Evolutionary conservation across 148 eudicot genomes (phyloP).

Genomic region (Nepenthes mirabilis): DNA sequence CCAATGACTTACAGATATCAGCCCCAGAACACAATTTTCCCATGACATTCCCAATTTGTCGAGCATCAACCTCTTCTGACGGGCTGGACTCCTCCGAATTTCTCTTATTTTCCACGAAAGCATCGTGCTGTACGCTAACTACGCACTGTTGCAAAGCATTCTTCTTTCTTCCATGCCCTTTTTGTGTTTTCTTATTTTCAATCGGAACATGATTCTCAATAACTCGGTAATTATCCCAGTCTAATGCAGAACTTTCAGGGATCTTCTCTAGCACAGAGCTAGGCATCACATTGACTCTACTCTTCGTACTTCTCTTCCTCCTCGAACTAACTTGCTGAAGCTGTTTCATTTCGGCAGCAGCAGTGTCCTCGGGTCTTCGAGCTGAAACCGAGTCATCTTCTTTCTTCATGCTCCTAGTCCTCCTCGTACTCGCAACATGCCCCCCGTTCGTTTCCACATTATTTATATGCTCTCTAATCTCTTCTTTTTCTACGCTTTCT

Average conservation of each 20-base stretch:
- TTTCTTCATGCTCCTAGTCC: conserved; percentile 8
- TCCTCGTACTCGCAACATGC: conserved; percentile 7
- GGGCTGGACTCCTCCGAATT: conserved; percentile 1
- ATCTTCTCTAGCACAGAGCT: conserved; percentile 9
- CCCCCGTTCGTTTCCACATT: conserved; percentile 6
- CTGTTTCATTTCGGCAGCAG: too few species aligned
- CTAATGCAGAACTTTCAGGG: conserved; percentile 5
- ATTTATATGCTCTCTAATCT: background rate
- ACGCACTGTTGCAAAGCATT: background rate
- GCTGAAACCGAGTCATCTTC: background rate
- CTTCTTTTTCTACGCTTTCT: conserved; percentile 7
- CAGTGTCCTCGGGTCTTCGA: too few species aligned
- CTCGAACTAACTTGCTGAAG: conserved; percentile 9
- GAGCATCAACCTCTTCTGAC: conserved; percentile 9
- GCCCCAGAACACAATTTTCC: background rate
- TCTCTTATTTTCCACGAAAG: conserved; percentile 9
- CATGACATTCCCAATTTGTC: conserved; percentile 1
- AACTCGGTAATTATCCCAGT: conserved; percentile 4
- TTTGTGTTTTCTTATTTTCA: conserved; percentile 12
- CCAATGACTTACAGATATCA: conserved; percentile 1
- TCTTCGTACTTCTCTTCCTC: conserved; percentile 29
- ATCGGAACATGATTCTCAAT: conserved; percentile 9
- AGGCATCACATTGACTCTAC: conserved; percentile 7
- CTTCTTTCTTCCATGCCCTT: conserved; percentile 26
- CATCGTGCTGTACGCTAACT: conserved; percentile 8